Evolutionary conservation across 202 grass and related monocot species (phyloP).

Genomic region (Hordeum pubiflorum): DNA sequence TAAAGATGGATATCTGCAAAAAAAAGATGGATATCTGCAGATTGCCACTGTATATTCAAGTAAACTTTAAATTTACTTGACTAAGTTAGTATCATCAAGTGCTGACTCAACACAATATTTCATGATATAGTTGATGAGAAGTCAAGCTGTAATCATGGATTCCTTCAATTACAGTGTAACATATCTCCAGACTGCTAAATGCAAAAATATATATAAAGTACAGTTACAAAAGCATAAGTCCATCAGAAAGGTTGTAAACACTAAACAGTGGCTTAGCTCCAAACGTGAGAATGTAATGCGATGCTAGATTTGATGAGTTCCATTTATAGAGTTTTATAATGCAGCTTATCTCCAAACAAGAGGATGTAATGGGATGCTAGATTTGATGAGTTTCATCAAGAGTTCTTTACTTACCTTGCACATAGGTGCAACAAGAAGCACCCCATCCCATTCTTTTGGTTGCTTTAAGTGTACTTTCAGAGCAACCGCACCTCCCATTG

Average conservation of each 20-base stretch:
- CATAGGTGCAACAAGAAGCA: constrained; percentile 95
- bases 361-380: neutral
- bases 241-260: neutral
- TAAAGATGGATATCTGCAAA: neutral
- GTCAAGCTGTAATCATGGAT: neutral
- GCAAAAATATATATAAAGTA: neutral
- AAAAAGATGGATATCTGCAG: neutral
- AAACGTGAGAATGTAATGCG: neutral
- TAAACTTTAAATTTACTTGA: neutral
- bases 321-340: constrained; percentile 6
- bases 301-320: neutral
- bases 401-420: constrained; percentile 66
- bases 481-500: constrained; percentile 96
- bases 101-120: constrained; percentile 4
- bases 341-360: neutral
- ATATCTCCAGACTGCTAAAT: neutral
- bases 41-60: neutral
- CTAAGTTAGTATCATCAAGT: neutral
- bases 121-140: neutral
- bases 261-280: neutral
- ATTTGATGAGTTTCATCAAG: constrained; percentile 1
- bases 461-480: constrained; percentile 83
- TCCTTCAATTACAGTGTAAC: constrained; percentile 10
- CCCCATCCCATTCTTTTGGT: constrained; percentile 70
- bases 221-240: neutral